Base-by-base conservation (phyloP, 1,139 yeast genomes). In the Nadsonia commutata region DNA sequence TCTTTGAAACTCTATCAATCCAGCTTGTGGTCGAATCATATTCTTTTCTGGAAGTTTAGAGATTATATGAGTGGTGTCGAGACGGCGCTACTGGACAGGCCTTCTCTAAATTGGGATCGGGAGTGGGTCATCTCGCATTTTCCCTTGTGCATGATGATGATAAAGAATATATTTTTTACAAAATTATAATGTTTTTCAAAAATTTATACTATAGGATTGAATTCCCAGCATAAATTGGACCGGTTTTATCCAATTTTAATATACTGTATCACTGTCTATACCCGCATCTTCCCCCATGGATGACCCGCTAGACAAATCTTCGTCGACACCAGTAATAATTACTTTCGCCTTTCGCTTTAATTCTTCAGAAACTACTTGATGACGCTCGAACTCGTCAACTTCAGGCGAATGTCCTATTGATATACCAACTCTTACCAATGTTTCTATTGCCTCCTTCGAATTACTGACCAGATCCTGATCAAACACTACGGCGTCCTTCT, bases 401-500 rank as follows among this genome's bases (percentile, higher is more conserved):
- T 65, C 71, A 0, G 73, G 74, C 0, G 72, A 53, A 58, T 88
- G 96, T 0, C 96, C 97, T 36, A 88, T 74, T 40, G 94, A 81
- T 78, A 84, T 90, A 0, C 97, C 98, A 1, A 88, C 94, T 45
- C 84, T 65, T 0, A 86, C 78, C 48, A 88, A 66, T 0, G 97
- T 88, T 56, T 90, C 98, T 20, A 84, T 70, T 18, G 79, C 72
- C 18, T 74, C 71, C 21, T 60, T 63, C 0, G 95, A 82, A 58
- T 88, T 90, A 36, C 70, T 64, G 3, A 72, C 56, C 36, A 90
- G 59, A 58, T 90, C 97, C 1, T 76, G 63, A 60, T 90, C 98
- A 58, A 88, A 81, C 37, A 54, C 56, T 45, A 78, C 58, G 13
- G 50, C 53, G 7, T 60, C 64, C 3, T 57, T 58, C 45, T 71